Conservation (phyloP, 2,329 filamentous ascomycete species). For the Cladosporium oxysporum region DNA sequence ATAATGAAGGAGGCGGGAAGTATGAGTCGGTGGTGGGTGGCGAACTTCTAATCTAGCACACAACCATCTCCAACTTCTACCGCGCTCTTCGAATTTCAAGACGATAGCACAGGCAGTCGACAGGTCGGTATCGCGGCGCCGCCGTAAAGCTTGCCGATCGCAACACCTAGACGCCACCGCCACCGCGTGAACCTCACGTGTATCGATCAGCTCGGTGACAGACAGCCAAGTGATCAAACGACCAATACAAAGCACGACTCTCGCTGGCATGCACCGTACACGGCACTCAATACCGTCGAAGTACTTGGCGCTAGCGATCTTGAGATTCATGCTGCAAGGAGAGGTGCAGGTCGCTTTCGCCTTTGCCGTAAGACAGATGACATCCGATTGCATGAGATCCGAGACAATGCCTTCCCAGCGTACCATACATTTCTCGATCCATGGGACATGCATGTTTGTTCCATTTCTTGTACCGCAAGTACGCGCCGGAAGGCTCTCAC, state of each 20-base stretch:
- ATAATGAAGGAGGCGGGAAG: background rate
- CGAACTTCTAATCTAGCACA: too few species aligned
- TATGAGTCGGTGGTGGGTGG: background rate
- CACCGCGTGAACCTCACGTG: conserved; percentile 1
- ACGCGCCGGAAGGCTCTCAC: background rate
- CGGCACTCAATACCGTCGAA: background rate
- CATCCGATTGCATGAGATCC: background rate
- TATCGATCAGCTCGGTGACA: background rate
- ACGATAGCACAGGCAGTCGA: background rate
- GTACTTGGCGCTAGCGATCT: background rate
- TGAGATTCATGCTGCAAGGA: background rate
- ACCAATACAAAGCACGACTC: background rate
- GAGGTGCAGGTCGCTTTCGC: background rate
- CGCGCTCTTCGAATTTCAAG: background rate
- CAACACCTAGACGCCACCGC: background rate
- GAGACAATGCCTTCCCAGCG: background rate
- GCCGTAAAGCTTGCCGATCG: conserved; percentile 10
- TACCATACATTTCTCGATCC: background rate
- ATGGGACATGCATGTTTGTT: background rate
- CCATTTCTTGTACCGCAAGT: background rate
- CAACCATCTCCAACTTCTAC: background rate
- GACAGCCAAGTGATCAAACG: background rate
- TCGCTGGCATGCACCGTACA: background rate
- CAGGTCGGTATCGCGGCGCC: background rate
- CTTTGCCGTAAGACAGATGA: background rate